Evolutionary conservation across 495 filamentous ascomycete species (phyloP).

Genomic region (Hyaloscypha finlandica): DNA sequence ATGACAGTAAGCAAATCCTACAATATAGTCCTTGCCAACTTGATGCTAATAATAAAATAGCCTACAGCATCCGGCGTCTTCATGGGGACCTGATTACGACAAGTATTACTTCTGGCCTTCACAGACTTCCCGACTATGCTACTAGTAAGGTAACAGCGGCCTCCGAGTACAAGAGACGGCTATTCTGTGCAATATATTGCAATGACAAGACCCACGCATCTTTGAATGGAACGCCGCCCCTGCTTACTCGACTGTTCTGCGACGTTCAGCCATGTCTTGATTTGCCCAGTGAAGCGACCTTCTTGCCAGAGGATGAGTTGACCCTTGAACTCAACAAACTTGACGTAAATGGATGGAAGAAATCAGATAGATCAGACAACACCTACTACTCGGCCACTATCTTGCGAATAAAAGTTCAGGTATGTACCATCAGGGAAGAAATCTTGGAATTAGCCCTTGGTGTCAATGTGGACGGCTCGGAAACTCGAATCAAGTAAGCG

Average conservation of each 20-base stretch:
- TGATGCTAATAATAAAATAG: slow-evolving; percentile 4
- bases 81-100: slow-evolving; percentile 28
- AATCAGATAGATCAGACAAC: slow-evolving; percentile 1
- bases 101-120: slow-evolving; percentile 26
- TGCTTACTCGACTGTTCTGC: slow-evolving; percentile 25
- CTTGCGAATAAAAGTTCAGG: slow-evolving; percentile 13
- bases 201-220: slow-evolving; percentile 26
- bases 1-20: slow-evolving; percentile 23
- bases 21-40: not conserved
- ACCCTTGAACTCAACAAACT: slow-evolving; percentile 13
- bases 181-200: slow-evolving; percentile 26
- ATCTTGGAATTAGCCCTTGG: slow-evolving; percentile 32
- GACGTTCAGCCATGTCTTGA: slow-evolving; percentile 26
- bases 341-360: slow-evolving; percentile 26
- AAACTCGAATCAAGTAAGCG: slow-evolving; percentile 25
- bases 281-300: slow-evolving; percentile 17
- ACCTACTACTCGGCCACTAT: slow-evolving; percentile 12
- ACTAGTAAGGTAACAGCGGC: slow-evolving; percentile 23
- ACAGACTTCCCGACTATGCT: slow-evolving; percentile 25
- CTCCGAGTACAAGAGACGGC: slow-evolving; percentile 22
- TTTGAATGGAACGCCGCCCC: slow-evolving; percentile 28
- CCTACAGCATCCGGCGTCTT: slow-evolving; percentile 20
- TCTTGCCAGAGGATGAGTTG: slow-evolving; percentile 18
- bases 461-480: slow-evolving; percentile 19
- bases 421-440: slow-evolving; percentile 26